A percentile compares a stretch with the other conserved stretches of the same genome.
These are phyloP conservation scores for Lactifluus subvellereus DNA, from an alignment of 768 basidiomycete genomes.

Conservation along the genomic window DNA sequence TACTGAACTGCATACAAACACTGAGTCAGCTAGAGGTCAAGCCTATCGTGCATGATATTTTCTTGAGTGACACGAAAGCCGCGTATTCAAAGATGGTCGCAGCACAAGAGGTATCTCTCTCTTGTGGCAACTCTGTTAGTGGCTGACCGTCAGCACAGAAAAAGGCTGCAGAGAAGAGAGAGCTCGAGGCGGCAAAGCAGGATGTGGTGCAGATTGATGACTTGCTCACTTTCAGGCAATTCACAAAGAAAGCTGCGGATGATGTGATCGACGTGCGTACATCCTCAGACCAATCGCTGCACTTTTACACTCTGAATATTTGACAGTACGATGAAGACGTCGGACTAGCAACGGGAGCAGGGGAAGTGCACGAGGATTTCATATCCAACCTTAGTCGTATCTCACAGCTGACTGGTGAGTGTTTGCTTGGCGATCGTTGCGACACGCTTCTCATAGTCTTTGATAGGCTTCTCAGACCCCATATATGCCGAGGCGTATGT, in stretches of 20 bases:
- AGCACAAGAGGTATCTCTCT: slow-evolving; percentile 71
- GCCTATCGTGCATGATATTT: slow-evolving; percentile 57
- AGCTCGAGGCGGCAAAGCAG: slow-evolving; percentile 62
- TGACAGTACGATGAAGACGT: slow-evolving; percentile 82
- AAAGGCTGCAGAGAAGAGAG: slow-evolving; percentile 87
- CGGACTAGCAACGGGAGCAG: slow-evolving; percentile 79
- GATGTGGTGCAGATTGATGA: slow-evolving; percentile 89
- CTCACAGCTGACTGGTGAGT: slow-evolving; percentile 82
- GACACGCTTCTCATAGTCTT: slow-evolving; percentile 2
- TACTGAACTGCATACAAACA: slow-evolving; percentile 93
- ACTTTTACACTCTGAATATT: neutral
- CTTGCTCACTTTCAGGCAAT: slow-evolving; percentile 85
- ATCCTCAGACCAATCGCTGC: neutral
- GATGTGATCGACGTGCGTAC: slow-evolving; percentile 63
- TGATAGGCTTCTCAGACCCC: slow-evolving; percentile 88
- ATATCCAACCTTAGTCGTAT: slow-evolving; percentile 91
- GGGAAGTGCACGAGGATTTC: slow-evolving; percentile 84
- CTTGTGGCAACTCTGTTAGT: neutral
- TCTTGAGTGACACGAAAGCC: slow-evolving; percentile 80
- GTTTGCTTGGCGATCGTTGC: neutral
- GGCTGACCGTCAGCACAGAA: slow-evolving; percentile 43
- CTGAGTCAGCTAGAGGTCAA: slow-evolving; percentile 69
- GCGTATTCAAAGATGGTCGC: slow-evolving; percentile 95
- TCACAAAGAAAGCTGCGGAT: slow-evolving; percentile 84
- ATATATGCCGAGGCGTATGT: slow-evolving; percentile 98